These are phyloP conservation scores for Coemansia guatemalensis DNA, from an alignment of 192 early-diverging fungal species.

Conservation along the genomic window DNA sequence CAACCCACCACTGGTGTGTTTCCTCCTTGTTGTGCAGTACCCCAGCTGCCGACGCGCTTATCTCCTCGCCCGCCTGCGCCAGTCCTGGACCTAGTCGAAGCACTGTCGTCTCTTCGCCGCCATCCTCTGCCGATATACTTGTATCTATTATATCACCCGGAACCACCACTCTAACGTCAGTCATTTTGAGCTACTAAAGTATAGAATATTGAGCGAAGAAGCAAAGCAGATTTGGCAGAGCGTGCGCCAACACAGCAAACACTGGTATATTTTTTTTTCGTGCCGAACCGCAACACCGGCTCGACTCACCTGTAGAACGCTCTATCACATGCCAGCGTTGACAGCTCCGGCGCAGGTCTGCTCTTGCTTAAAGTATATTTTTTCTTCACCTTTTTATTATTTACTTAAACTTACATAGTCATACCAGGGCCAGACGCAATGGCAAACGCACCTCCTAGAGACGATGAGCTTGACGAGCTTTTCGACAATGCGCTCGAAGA, in stretches of 20 bases:
- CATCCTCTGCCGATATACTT: conserved; percentile 5
- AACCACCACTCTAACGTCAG: conserved; percentile 28
- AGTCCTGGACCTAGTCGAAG: conserved; percentile 84
- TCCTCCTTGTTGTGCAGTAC: conserved; percentile 57
- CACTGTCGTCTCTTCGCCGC: conserved; percentile 25
- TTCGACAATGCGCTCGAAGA: conserved; percentile 79
- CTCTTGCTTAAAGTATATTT: not conserved
- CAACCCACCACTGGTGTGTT: conserved; percentile 76
- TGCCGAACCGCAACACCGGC: not conserved
- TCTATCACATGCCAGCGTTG: not conserved
- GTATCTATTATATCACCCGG: conserved; percentile 48
- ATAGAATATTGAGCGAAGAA: not conserved
- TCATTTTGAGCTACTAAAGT: conserved; percentile 15
- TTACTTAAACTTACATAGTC: not conserved
- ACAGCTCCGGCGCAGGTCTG: not conserved
- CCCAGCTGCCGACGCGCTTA: conserved; percentile 74
- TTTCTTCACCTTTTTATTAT: not conserved
- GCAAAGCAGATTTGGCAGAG: not conserved
- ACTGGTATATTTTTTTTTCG: not conserved
- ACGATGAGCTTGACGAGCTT: conserved; percentile 68
- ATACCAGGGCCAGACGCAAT: conserved; percentile 7
- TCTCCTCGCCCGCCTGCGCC: conserved; percentile 61
- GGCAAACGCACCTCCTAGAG: conserved; percentile 47
- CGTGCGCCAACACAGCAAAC: too few relatives aligned
- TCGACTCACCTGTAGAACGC: not conserved